Base-by-base conservation (phyloP, 1,284 basidiomycete species). In the Trichosporon sp. region DNA sequence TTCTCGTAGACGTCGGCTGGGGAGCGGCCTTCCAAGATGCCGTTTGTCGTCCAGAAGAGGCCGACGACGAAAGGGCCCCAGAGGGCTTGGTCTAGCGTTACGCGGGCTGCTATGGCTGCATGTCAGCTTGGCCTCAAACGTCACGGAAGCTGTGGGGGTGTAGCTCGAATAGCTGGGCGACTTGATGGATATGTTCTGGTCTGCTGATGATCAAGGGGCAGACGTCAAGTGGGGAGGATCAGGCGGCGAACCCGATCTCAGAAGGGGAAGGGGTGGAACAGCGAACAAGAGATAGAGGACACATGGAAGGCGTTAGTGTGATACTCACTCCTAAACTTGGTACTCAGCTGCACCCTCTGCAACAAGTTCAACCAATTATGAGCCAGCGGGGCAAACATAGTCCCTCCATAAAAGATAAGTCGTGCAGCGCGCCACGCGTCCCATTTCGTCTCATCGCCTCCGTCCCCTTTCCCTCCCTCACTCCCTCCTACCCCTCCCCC, bases 1-100 rank as follows among this genome's bases (percentile, higher is more conserved):
- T 79, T 81, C 29, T 69, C 62, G 59, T 71, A 65, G 21, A 80
- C 73, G 56, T 79, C 69, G 7, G 64, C 44, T 7, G 74, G 44
- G 11, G 62, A 65, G 58, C 76, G 77, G 31, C 78, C 78, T 59
- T 80, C 79, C n/a, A 81, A 65, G 36, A 78, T 59, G 0, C 78
- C 77, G 29, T 78, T 70, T 5, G 71, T 65, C 10, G 72, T 72
- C 59, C 78, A 74, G 67, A 78, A 78, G 62, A 73, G 19, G 40
- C 56, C 61, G 6, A 68, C 67, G 31, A 68, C 59, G 36, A 64
- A 66, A n/a, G 67, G 67, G 0, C 67, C 67, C 67, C 67, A 68
- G 9, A 68, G 27, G 7, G 56, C 16, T 40, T 68, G 67, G 46
- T 68, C 67, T 16, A 68, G 52, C 7, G 60, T 46, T 6, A 68